Conservation (phyloP, 2,329 filamentous ascomycete species). For the Sclerotinia glacialis region DNA sequence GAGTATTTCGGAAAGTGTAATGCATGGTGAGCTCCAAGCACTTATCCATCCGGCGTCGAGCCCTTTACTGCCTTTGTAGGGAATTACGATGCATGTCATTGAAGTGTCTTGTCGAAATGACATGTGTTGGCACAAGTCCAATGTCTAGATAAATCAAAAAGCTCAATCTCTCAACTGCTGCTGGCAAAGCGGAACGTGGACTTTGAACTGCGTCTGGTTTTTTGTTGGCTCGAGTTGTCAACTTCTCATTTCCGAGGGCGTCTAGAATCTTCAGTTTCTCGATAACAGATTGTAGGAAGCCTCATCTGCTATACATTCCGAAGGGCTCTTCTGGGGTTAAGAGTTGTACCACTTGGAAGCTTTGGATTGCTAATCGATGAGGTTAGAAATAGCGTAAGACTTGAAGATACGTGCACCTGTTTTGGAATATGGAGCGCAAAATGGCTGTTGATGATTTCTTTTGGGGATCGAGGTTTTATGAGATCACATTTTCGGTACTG, state of each 20-base stretch:
- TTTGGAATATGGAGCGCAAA: background rate
- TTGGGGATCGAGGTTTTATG: background rate
- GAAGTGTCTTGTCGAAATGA: no score
- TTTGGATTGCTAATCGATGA: background rate
- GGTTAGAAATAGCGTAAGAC: background rate
- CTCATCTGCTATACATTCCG: no score
- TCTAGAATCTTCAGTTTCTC: background rate
- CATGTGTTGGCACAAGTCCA: background rate
- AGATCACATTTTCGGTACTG: no score
- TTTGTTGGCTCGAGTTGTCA: no score
- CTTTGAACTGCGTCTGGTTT: no score
- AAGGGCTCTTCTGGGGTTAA: background rate
- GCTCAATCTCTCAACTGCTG: background rate
- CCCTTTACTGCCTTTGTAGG: no score
- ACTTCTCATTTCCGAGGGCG: rapidly evolving
- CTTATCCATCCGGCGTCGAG: no score
- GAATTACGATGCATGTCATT: no score
- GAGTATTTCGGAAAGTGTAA: no score
- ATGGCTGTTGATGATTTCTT: background rate
- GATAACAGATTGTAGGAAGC: background rate
- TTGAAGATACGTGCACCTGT: background rate
- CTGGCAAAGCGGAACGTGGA: background rate
- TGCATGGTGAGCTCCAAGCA: no score
- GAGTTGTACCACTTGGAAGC: background rate
- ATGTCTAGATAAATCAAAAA: background rate